phyloP scores from a whole-genome alignment of 1,284 basidiomycete species.

The Golubevia sp. region DNA sequence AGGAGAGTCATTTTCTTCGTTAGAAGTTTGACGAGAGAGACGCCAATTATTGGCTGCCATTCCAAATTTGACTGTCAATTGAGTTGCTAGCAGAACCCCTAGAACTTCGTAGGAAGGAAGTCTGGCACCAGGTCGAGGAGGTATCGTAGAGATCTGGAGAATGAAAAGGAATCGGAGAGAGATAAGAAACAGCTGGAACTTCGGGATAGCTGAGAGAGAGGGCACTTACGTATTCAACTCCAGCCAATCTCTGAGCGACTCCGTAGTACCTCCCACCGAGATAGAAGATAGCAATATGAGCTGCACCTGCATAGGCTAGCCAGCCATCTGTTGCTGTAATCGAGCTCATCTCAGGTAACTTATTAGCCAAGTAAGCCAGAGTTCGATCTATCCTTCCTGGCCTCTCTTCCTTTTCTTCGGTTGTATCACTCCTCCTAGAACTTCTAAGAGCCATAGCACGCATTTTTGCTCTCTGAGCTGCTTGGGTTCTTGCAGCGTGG shows the following conservation, averaged over 20 bases:
- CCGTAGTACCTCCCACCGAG: constrained; percentile 40
- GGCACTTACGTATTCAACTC: constrained; percentile 32
- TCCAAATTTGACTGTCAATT: constrained; percentile 29
- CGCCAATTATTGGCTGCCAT: constrained; percentile 5
- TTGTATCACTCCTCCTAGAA: background rate
- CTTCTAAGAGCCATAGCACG: constrained; percentile 5
- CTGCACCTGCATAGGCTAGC: constrained; percentile 32
- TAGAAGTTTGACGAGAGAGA: background rate
- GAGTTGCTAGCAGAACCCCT: constrained; percentile 31
- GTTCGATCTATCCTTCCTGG: constrained; percentile 1
- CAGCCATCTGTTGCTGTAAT: constrained; percentile 28
- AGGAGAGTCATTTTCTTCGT: background rate
- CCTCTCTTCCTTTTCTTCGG: background rate
- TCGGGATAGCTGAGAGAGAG: too few relatives aligned
- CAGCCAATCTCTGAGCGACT: constrained; percentile 30
- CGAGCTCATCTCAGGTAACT: constrained; percentile 27
- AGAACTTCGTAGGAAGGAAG: constrained; percentile 42
- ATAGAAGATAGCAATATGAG: constrained; percentile 49
- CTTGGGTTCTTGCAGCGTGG: constrained; percentile 8
- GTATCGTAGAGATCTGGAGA: constrained; percentile 20
- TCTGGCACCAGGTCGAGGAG: constrained; percentile 23
- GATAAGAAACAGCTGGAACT: background rate
- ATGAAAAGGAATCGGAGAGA: background rate
- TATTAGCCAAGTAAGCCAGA: constrained; percentile 5
- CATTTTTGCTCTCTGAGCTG: constrained; percentile 11